Evolutionary conservation across 2,329 filamentous ascomycete species (phyloP), one percentile per base, ranked within the genome.

Genomic region (Cladosporium phlei): DNA sequence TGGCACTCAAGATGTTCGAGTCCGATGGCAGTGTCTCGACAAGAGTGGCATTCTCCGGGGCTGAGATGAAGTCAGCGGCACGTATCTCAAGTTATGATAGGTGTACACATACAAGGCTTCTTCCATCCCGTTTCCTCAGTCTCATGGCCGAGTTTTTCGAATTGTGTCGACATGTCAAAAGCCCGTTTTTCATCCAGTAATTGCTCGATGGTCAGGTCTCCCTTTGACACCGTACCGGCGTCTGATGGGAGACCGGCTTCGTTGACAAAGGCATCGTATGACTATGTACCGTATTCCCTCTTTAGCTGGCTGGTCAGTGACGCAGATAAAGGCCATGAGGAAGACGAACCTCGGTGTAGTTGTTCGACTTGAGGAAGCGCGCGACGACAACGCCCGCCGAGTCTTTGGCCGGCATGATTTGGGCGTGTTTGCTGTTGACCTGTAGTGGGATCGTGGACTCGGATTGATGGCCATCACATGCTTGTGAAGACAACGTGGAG

Each of bases 131-230:
- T 47, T 14, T 68, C 61, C 10, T 52, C 64, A 46, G 72, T 68
- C n/a, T 70, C 63, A 1, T 70, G 50, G 5, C 71, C 74, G 37
- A 76, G 60, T 56, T 76, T 78, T 57, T 82, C 79, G 51, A 80
- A 80, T 3, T 66, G 68, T 20, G 75, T 59, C 46, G 68, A 77
- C 10, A 77, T 59, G 55, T 83, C 79, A 53, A 77, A 82, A 0
- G 66, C 66, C 55, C 70, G 73, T 64, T 82, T 83, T 62, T 83
- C 79, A 38, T 79, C 71, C 6, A 83, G 66, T n/a, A 82, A 66
- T 34, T 72, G 67, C 55, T 83, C 79, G 43, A 83, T 72, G 2
- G 78, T 80, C 59, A 79, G 66, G 44, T 71, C 67, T 22, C 67
- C 66, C 38, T 66, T 67, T 9, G 64, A 59, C 3, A 62, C 58